Base-by-base conservation (phyloP, 371 early-diverging fungal genomes). In the Basidiobolus heterosporus region DNA sequence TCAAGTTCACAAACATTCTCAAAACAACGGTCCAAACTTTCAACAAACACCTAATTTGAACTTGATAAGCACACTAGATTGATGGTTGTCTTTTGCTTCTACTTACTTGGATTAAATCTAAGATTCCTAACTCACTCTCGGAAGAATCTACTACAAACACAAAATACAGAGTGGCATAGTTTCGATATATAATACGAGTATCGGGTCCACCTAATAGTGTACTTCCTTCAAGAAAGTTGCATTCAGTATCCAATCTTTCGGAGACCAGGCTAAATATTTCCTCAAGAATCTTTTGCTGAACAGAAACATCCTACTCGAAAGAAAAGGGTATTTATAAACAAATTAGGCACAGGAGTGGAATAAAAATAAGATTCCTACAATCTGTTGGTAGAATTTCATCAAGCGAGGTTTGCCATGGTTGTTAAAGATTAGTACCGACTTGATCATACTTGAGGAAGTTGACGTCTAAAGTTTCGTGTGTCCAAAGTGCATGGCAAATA, bases 1-100 rank as follows among this genome's bases (percentile, higher is more conserved):
- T 93, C 97, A 47, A 96, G 62, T 57, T 96, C 97, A 57, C 95
- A 96, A 2, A 96, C 97, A 50, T 96, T 93, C 43, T 86, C 84
- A 64, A 96, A 94, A 19, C 82, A 80, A 36, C 81, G 59, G 55
- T 96, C 95, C 48, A 96, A 65, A 23, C 88, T 74, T 57, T 96
- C 97, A 0, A 96, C 97, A 68, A 96, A 89, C 14, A 91, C 88
- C 84, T 89, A 58, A 23, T 47, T 30, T 15, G 30, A 18, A 0
- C 30, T 24, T 14, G 3, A 47, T 3, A 46, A 46, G 17, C 42
- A 23, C 40, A 50, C 1, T 21, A 24, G n/a, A n/a, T 39, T 14
- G 6, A 40, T 24, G 42, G 14, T n/a, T n/a, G n/a, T 11, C 21
- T 13, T 20, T 38, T 37, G 30, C 5, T 30, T 9, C 38, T 11